These are phyloP conservation scores for Xylaria grammica DNA, from an alignment of 495 filamentous ascomycete species.

Conservation along the genomic window DNA sequence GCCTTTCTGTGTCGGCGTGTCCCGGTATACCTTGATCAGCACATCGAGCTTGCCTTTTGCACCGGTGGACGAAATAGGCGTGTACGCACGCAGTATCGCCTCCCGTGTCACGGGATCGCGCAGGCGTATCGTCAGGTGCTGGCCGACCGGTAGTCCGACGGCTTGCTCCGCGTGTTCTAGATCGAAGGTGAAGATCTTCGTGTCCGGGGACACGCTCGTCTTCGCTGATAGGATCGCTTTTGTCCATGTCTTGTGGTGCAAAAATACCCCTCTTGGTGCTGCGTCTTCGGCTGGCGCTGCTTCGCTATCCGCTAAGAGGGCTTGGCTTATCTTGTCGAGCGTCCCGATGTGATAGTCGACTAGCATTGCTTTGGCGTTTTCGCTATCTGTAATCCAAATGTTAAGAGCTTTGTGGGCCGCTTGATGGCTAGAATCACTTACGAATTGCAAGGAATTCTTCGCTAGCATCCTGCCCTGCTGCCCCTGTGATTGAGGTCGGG, in stretches of 20 bases:
- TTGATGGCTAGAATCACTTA: slow-evolving; percentile 52
- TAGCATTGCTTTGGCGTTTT: slow-evolving; percentile 95
- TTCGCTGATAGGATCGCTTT: slow-evolving; percentile 71
- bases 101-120: slow-evolving; percentile 70
- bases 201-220: slow-evolving; percentile 75
- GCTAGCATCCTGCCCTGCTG: slow-evolving; percentile 82
- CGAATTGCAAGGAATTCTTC: slow-evolving; percentile 96
- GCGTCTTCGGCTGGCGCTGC: slow-evolving; percentile 16
- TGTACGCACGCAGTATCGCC: slow-evolving; percentile 85
- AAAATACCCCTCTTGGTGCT: slow-evolving; percentile 63
- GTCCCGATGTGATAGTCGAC: slow-evolving; percentile 84
- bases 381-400: slow-evolving; percentile 64
- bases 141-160: slow-evolving; percentile 82
- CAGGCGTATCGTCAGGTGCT: slow-evolving; percentile 88
- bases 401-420: neutral
- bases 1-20: slow-evolving; percentile 60
- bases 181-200: slow-evolving; percentile 80
- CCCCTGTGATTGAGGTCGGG: slow-evolving; percentile 83
- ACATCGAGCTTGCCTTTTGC: slow-evolving; percentile 71
- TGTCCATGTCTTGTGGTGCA: slow-evolving; percentile 73
- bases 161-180: slow-evolving; percentile 74
- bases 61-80: slow-evolving; percentile 73
- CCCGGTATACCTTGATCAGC: slow-evolving; percentile 86
- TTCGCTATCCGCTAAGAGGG: slow-evolving; percentile 49
- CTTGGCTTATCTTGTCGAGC: slow-evolving; percentile 63